Evolutionary conservation across 371 early-diverging fungal genomes (phyloP).

Genomic region (Gilbertella persicaria): DNA sequence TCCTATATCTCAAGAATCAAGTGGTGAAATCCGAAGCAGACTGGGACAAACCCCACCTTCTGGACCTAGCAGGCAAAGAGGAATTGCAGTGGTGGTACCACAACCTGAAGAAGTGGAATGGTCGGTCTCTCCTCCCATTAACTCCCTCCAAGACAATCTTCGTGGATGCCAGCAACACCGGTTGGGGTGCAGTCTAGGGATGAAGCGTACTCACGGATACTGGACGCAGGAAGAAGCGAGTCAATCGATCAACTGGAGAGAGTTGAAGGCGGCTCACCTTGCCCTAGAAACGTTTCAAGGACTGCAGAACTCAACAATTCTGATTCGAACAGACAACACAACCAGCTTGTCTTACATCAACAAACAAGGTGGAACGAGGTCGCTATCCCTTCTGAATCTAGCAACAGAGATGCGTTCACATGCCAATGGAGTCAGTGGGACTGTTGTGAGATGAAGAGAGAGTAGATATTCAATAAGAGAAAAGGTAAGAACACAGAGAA

Average conservation of each 20-base stretch:
- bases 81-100: not conserved
- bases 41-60: not conserved
- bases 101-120: not conserved
- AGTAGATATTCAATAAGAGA: no score
- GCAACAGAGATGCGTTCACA: slow-evolving; percentile 24
- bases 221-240: slow-evolving; percentile 15
- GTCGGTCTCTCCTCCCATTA: not conserved
- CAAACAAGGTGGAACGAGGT: slow-evolving; percentile 29
- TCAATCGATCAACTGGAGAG: slow-evolving; percentile 23
- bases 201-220: slow-evolving; percentile 10
- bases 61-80: not conserved
- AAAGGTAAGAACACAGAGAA: no score
- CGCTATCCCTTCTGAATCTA: slow-evolving; percentile 14
- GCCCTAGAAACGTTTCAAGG: not conserved
- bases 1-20: slow-evolving; percentile 12
- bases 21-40: slow-evolving; percentile 12
- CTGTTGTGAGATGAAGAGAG: no score
- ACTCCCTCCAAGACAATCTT: not conserved
- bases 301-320: slow-evolving; percentile 6
- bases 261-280: slow-evolving; percentile 13
- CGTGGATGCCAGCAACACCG: slow-evolving; percentile 6
- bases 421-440: no score
- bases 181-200: slow-evolving; percentile 4
- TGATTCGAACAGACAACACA: slow-evolving; percentile 33
- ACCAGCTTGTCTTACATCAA: slow-evolving; percentile 29